A percentile compares a stretch with the other conserved stretches of the same genome.
These are phyloP conservation scores for Lomentospora prolificans DNA, from an alignment of 2,329 filamentous ascomycete genomes.

Conservation along the genomic window DNA sequence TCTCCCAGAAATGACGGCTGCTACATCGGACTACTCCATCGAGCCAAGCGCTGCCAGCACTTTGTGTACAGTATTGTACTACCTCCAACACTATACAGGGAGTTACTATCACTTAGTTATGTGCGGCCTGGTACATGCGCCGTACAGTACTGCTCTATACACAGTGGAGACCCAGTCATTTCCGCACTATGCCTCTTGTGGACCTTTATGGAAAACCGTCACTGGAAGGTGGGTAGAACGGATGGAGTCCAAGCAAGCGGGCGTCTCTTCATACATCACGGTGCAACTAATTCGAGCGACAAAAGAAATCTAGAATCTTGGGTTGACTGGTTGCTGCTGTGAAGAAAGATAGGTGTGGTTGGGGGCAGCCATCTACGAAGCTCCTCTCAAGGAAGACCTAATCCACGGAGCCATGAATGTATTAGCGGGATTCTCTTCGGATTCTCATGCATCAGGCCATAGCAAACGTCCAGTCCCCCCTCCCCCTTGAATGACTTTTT, in stretches of 20 bases:
- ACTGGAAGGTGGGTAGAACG: not conserved
- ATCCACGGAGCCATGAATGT: too few relatives aligned
- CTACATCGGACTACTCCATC: conserved; percentile 1
- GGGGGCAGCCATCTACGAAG: too few relatives aligned
- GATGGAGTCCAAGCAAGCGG: not conserved
- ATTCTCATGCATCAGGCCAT: not conserved
- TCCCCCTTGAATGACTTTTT: too few relatives aligned
- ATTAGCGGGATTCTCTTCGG: too few relatives aligned
- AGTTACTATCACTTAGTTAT: not conserved
- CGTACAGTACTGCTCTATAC: not conserved
- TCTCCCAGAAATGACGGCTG: not conserved
- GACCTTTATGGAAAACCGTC: not conserved
- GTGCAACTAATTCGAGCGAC: not conserved
- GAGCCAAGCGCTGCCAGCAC: not conserved
- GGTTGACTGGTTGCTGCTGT: not conserved
- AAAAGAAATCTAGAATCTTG: too few relatives aligned
- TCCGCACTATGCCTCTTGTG: not conserved
- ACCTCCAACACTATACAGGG: not conserved
- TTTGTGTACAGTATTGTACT: not conserved
- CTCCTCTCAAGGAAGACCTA: too few relatives aligned
- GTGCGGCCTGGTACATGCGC: not conserved
- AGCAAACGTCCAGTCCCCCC: too few relatives aligned
- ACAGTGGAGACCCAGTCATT: not conserved
- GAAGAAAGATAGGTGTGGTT: not conserved
- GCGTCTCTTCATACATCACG: not conserved